Conservation (phyloP, 139 green algal species). For the Ettlia oleoabundans region DNA sequence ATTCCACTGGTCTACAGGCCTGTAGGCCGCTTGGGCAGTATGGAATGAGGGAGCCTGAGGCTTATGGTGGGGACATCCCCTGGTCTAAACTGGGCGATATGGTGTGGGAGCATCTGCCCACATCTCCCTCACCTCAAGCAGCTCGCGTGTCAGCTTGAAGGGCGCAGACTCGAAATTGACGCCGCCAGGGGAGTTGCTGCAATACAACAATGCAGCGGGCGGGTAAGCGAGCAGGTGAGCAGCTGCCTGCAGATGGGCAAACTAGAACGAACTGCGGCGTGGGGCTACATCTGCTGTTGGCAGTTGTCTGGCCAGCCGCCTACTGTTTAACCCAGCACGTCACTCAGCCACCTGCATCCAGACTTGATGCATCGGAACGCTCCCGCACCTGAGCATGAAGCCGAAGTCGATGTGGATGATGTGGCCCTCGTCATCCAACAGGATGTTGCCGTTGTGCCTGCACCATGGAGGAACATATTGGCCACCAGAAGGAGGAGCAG, state of each 20-base stretch:
- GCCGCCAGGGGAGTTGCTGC: conserved; percentile 63
- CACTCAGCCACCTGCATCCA: neutral
- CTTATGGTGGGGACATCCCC: too few relatives aligned
- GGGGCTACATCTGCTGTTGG: too few relatives aligned
- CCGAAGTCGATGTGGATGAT: conserved; percentile 99
- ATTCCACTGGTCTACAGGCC: too few relatives aligned
- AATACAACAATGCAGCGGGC: conserved; percentile 46
- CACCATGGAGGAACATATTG: neutral
- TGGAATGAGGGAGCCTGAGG: too few relatives aligned
- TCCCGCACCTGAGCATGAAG: conserved; percentile 91
- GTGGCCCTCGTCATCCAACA: conserved; percentile 83
- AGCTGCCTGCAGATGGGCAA: too few relatives aligned
- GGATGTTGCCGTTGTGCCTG: conserved; percentile 91
- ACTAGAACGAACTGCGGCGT: too few relatives aligned
- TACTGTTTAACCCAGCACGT: too few relatives aligned
- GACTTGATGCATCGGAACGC: neutral
- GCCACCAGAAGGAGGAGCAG: neutral
- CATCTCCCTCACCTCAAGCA: too few relatives aligned
- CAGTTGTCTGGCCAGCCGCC: too few relatives aligned
- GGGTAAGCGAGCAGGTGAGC: conserved; percentile 54
- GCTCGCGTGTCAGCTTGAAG: conserved; percentile 95
- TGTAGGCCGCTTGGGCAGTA: too few relatives aligned
- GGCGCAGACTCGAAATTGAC: conserved; percentile 87
- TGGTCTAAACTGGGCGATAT: too few relatives aligned
- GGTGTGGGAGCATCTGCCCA: too few relatives aligned